phyloP scores from a whole-genome alignment of 140 eudicot species.

The Stevia rebaudiana region DNA sequence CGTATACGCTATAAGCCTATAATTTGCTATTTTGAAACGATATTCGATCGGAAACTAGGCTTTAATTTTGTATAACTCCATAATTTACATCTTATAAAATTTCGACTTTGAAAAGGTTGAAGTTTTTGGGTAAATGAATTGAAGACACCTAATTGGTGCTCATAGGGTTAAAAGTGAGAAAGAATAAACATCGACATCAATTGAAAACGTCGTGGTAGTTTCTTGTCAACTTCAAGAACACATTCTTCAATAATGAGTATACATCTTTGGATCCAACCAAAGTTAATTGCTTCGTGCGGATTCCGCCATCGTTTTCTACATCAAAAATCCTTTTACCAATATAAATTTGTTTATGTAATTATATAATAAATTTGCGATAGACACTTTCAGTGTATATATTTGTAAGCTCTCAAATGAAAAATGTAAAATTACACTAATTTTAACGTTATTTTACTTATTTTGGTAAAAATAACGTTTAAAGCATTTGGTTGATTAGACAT shows the following conservation, averaged over 20 bases:
- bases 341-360: neutral
- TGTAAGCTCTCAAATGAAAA: too few relatives aligned
- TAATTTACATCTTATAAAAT: neutral
- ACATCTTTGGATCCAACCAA: constrained; percentile 30
- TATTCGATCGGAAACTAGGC: too few relatives aligned
- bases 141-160: too few relatives aligned
- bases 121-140: neutral
- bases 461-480: too few relatives aligned
- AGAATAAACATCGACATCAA: constrained; percentile 16
- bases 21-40: too few relatives aligned
- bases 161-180: constrained; percentile 9
- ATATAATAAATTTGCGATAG: too few relatives aligned
- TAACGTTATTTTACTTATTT: too few relatives aligned
- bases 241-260: constrained; percentile 29
- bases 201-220: constrained; percentile 29
- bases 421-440: too few relatives aligned
- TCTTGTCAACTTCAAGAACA: constrained; percentile 49
- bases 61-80: too few relatives aligned
- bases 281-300: constrained; percentile 39
- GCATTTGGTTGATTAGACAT: too few relatives aligned
- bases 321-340: constrained; percentile 12
- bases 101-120: neutral
- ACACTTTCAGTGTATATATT: too few relatives aligned
- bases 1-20: too few relatives aligned
- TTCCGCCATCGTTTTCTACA: constrained; percentile 39